Evolutionary conservation across 2,329 filamentous ascomycete species (phyloP), one percentile per base, ranked within the genome.

Genomic region (Fusarium solani-melongenae): DNA sequence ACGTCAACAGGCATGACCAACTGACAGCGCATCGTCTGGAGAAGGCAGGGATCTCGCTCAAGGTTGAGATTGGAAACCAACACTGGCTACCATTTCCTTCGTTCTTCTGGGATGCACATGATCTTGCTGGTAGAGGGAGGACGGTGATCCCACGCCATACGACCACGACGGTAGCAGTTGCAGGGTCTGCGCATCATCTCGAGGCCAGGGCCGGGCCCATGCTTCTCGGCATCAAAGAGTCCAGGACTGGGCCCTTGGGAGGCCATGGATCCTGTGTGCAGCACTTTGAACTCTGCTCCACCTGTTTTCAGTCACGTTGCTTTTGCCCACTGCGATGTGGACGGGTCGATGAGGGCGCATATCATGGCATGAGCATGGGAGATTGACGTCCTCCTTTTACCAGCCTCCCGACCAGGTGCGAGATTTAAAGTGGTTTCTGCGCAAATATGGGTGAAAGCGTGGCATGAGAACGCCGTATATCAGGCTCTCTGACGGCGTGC

Each of bases 121-220:
- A 31, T 44, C 60, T 62, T 53, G 59, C 60, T 55, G 39, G 63
- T 62, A 63, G 59, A 66, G 64, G 60, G 64, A 46, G 36, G 41
- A 34, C 56, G 41, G 60, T 69, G 62, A 70, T 64, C 57, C 64
- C 66, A 70, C 62, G 75, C 72, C 70, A 70, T 71, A 79, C 70
- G 76, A 70, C 67, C 62, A 68, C 67, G 71, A 62, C 44, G 24
- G 44, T 55, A 60, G 77, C 72, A 78, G 72, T 74, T 72, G 67
- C 72, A 75, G 69, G 71, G 70, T 49, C 76, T 79, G 75, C 72
- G 77, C 75, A 78, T 78, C 76, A 78, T 77, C 68, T 74, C 67
- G 57, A 66, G 67, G 58, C 44, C 65, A 70, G 66, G 66, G 67
- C 64, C 70, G 69, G 53, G 61, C 9, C n/a, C 34, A 31, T 57